Evolutionary conservation across 257 asterid species (phyloP), one percentile per base, ranked within the genome.

Genomic region (Penstemon barbatus): DNA sequence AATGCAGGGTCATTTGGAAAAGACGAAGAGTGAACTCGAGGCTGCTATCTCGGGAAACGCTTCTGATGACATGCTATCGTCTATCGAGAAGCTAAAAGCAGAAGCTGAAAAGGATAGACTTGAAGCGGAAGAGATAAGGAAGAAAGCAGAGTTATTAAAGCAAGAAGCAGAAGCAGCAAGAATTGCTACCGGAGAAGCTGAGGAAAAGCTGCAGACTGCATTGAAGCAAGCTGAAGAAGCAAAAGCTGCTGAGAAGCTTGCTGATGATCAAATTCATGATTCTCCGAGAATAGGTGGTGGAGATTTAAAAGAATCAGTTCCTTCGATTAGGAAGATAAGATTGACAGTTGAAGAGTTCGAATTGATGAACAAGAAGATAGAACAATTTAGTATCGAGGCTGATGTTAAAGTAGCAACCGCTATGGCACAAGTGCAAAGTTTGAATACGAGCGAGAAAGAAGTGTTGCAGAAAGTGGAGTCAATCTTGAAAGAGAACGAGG

Each of bases 401-500:
- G 96, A 86, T 69, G 41, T 61, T 11, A 81, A 84, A 76, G 89
- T 86, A 66, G 84, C 85, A 3, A 71, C 85, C 38, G 87, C 88
- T 37, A 81, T 59, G 79, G 85, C 86, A 13, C 79, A 82, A 64
- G 75, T 78, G 13, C 85, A 82, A 66, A 72, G 72, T 37, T 67
- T 84, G 66, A 68, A 66, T 36, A 80, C 84, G 11, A 79, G 74
- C n/a, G 85, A 82, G 65, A 76, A 44, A 57, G 81, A 61, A 15
- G 45, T 42, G 43, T 40, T 63, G 5, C 63, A 75, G 82, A 79
- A 82, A 59, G 57, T 85, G 71, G 92, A 79, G 55, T 77, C 7
- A 50, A n/a, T 78, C 37, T 13, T 68, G 75, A 76, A 80, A 69
- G 85, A 89, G 62, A 80, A 59, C 15, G 85, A 70, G 53, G 80